Base-by-base conservation (phyloP, 768 basidiomycete species). In the Trametopsis cervina region DNA sequence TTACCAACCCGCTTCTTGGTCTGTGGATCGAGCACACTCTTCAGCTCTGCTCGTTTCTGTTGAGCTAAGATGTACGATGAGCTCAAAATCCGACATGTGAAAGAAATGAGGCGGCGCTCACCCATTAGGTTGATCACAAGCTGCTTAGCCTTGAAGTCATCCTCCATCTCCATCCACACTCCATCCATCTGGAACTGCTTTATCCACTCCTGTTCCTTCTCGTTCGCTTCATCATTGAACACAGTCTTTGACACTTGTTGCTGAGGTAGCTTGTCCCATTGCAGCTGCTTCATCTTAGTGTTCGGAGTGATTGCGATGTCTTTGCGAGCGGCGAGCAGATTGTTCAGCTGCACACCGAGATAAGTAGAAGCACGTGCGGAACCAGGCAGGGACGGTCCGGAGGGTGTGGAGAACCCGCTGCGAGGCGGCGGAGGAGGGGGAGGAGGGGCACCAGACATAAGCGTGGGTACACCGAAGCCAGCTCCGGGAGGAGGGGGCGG, bases 261-360 rank as follows among this genome's bases (percentile, higher is more conserved):
- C 49, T 91, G 91, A 20, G 89, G 83, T n/a, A 99, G 74, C 60
- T 97, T 98, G 63, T 97, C 94, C 95, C 95, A 99, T 61, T 97
- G 94, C 47, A 99, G 71, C 63, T 97, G 93, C 63, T 97, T 97
- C 88, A 97, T 92, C 74, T 93, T 92, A 27, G 81, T 87, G 51
- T 77, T 83, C 1, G 94, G 89, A 25, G 88, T 84, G 37, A 92
- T 75, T 2, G 81, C 74, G 60, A 96, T 78, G 59, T 91, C 89
- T 66, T 97, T 97, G 42, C 91, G 85, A 39, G 75, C 72, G 41
- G 74, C 73, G 17, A 82, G 62, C 54, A 83, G 64, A 24, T 72
- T 71, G 54, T 71, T 75, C 40, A 85, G 60, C 54, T 78, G 81
- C 18, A 73, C 65, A 15, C 85, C 78, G 1, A 81, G 64, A 6